Evolutionary conservation across 768 basidiomycete species (phyloP).

Genomic region (Trametes meyenii): DNA sequence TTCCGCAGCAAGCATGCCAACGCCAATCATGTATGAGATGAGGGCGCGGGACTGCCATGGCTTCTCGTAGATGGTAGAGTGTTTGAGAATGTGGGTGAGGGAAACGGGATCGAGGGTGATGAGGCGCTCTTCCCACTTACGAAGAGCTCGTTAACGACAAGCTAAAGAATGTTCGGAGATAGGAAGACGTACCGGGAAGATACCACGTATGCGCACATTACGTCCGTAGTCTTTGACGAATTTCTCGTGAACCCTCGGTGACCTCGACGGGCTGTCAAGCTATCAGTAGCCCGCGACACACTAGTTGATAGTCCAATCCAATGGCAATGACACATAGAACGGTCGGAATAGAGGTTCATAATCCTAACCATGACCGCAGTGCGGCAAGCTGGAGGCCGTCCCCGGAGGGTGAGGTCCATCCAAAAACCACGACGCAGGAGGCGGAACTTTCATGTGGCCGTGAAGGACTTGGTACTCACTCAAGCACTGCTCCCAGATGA

Average conservation of each 20-base stretch:
- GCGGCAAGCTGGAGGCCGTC: too few species aligned
- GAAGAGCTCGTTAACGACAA: not conserved
- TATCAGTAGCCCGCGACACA: not conserved
- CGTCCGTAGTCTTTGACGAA: slow-evolving; percentile 66
- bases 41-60: slow-evolving; percentile 77
- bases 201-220: slow-evolving; percentile 67
- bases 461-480: slow-evolving; percentile 44
- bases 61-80: slow-evolving; percentile 77
- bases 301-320: too few species aligned
- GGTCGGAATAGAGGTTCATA: too few species aligned
- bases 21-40: slow-evolving; percentile 79
- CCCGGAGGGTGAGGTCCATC: too few species aligned
- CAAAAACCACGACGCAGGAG: not conserved
- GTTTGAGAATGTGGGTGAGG: slow-evolving; percentile 71
- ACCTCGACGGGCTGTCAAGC: slow-evolving; percentile 49
- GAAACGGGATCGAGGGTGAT: slow-evolving; percentile 81
- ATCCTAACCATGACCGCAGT: not conserved
- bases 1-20: slow-evolving; percentile 81
- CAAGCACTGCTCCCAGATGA: slow-evolving; percentile 58
- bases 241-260: slow-evolving; percentile 54
- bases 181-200: slow-evolving; percentile 61
- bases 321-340: too few species aligned
- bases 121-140: slow-evolving; percentile 77
- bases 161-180: not conserved
- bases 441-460: not conserved